Conservation (phyloP, 441 rosid genomes). For the Populus hybrid region DNA sequence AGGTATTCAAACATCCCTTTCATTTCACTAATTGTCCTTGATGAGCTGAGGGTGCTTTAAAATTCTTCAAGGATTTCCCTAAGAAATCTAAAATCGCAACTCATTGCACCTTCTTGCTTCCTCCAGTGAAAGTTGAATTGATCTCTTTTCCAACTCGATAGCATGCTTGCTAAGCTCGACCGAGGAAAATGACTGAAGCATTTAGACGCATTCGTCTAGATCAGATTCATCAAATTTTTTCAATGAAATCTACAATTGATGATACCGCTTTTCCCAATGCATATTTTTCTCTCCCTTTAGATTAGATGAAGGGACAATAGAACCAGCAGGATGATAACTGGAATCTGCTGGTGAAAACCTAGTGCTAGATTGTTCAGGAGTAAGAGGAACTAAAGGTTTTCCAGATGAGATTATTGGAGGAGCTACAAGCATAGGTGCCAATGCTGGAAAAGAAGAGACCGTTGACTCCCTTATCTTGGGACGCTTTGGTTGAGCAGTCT, state of each 20-base stretch:
- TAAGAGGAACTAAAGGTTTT: slow-evolving; percentile 38
- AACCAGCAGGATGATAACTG: slow-evolving; percentile 24
- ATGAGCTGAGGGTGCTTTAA: slow-evolving; percentile 32
- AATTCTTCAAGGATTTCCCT: slow-evolving; percentile 50
- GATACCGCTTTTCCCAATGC: slow-evolving; percentile 75
- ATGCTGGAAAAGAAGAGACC: slow-evolving; percentile 34
- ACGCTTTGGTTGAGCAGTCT: slow-evolving; percentile 24
- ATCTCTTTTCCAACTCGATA: slow-evolving; percentile 86
- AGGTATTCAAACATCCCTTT: neutral
- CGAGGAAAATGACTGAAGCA: slow-evolving; percentile 72
- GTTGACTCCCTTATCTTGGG: slow-evolving; percentile 30
- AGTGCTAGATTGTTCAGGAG: slow-evolving; percentile 33
- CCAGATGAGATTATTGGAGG: slow-evolving; percentile 39
- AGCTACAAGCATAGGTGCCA: slow-evolving; percentile 38
- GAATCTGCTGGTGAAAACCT: slow-evolving; percentile 33
- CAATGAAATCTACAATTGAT: slow-evolving; percentile 54
- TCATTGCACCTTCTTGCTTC: slow-evolving; percentile 93
- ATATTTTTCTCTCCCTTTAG: slow-evolving; percentile 31
- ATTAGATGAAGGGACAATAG: slow-evolving; percentile 24
- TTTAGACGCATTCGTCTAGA: slow-evolving; percentile 61
- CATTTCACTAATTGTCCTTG: slow-evolving; percentile 23
- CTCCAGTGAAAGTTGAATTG: slow-evolving; percentile 88
- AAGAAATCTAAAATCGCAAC: slow-evolving; percentile 60
- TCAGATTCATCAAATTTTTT: slow-evolving; percentile 54
- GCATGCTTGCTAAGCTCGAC: slow-evolving; percentile 85